Base-by-base conservation (phyloP, 2,329 filamentous ascomycete species). In the Monilinia laxa region DNA sequence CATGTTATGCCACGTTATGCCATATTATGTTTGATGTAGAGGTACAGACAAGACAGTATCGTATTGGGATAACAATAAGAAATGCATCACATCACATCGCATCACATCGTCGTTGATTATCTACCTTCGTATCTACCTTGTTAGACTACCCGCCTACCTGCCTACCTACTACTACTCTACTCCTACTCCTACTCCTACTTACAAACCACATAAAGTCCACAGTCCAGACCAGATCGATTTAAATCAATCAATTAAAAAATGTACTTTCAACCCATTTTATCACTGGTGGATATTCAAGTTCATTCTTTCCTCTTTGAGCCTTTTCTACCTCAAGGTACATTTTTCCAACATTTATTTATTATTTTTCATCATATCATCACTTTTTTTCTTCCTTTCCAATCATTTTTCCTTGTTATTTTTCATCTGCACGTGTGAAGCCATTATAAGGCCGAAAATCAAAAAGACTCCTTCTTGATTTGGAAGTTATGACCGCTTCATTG, bases 191-290 rank as follows among this genome's bases (percentile, higher is more conserved):
- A 28, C 28, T 28, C 28, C 28, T 35, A 35, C 31, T 35, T 35
- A 35, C 31, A 35, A 9, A 35, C 31, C 31, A 42, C 11, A 14
- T 14, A 16, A 42, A 14, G 10, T 42, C 40, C 14, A 42, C n/a
- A 28, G 28, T 16, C 11, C 11, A 42, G 11, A 14, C 4, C 42
- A 20, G 42, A 47, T 47, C 2, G 4, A 20, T 47, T 18, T 25
- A 31, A 57, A 64, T 51, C 62, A 25, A 47, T 64, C 62, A 64
- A 64, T 64, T 40, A 64, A 2, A 57, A 57, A 58, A 64, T 64
- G 25, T 53, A 9, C 1, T 20, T 51, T 28, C n/a, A 51, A 57
- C 9, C 52, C 9, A 51, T 64, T 51, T 51, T 49, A 9, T 38
- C 4, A 64, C n/a, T 64, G 52, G 62, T 59, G 42, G 12, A 49